Base-by-base conservation (phyloP, 78 protist species). In the Dictyostelium brefeldianum region DNA sequence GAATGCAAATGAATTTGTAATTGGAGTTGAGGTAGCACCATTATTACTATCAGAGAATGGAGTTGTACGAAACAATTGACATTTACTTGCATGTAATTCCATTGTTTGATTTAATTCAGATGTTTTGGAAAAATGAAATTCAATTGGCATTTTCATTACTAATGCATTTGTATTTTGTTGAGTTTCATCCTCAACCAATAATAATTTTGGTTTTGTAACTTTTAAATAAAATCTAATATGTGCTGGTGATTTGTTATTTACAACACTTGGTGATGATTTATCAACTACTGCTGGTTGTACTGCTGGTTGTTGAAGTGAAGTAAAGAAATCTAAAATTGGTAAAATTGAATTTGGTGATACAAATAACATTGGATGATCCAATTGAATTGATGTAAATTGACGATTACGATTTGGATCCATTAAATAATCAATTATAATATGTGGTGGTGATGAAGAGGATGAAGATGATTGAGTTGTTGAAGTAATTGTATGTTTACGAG, bases 101-200 rank as follows among this genome's bases (percentile, higher is more conserved):
- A 87, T 87, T 1, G 93, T 87, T 77, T 71, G 78, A 51, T 87
- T 87, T 6, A 27, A 51, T 7, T 87, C 84, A 6, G 93, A 73
- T 29, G 93, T 87, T 47, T 48, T 41, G 0, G 80, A 65, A 31
- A 31, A 77, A 48, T 87, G 93, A 62, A 77, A 87, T 65, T 87
- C 93, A 50, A 87, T 77, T 29, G 93, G 93, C 93, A 87, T 87
- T 31, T 87, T 87, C 71, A 87, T 77, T 12, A 87, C 93, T 11
- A 87, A 48, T 1, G 93, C 93, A n/a, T 70, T 20, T 1, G 93
- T 77, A 64, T 87, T 87, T 29, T 87, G 83, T 77, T 87, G 93
- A 22, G 93, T 77, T 77, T 87, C 93, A 51, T 87, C 79, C n/a
- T 87, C 93, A 0, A 87, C 93, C 50, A 87, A 51, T 54, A 87